Conservation (phyloP, 345 rosid species). For the Ceriops zippeliana region DNA sequence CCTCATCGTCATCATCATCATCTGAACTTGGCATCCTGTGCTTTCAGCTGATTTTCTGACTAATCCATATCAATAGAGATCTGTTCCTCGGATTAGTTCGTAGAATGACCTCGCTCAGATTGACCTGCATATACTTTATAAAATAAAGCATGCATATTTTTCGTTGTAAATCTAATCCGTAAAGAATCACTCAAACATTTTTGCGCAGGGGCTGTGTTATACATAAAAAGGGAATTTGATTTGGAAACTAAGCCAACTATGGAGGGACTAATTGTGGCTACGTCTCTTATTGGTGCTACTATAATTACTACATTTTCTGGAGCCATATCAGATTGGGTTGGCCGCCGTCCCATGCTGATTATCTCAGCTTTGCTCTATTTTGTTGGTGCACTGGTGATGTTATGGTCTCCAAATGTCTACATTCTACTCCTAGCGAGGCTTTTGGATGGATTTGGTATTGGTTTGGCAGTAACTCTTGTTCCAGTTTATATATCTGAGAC, state of each 20-base stretch:
- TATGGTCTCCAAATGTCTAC: constrained; percentile 93
- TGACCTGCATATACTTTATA: background rate
- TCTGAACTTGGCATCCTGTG: no score
- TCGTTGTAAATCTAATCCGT: background rate
- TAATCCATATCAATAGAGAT: background rate
- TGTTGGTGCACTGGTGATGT: constrained; percentile 73
- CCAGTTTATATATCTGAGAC: constrained; percentile 95
- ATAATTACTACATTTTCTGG: constrained; percentile 84
- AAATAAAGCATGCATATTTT: background rate
- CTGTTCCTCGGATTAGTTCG: background rate
- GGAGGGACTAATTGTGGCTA: constrained; percentile 91
- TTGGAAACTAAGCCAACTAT: constrained; percentile 65
- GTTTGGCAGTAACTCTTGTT: constrained; percentile 80
- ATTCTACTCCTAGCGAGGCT: constrained; percentile 79
- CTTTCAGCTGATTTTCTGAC: no score
- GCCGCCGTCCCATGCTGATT: constrained; percentile 89
- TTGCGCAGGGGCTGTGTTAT: constrained; percentile 80
- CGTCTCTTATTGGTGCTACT: constrained; percentile 93
- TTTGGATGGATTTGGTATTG: constrained; percentile 90
- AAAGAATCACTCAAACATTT: constrained; percentile 1
- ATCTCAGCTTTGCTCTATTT: constrained; percentile 69
- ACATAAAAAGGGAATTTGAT: constrained; percentile 78
- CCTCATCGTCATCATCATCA: no score
- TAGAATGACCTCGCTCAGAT: background rate
- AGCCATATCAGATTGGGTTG: constrained; percentile 69